phyloP scores from a whole-genome alignment of 345 rosid species.

The Aquilaria malaccensis region DNA sequence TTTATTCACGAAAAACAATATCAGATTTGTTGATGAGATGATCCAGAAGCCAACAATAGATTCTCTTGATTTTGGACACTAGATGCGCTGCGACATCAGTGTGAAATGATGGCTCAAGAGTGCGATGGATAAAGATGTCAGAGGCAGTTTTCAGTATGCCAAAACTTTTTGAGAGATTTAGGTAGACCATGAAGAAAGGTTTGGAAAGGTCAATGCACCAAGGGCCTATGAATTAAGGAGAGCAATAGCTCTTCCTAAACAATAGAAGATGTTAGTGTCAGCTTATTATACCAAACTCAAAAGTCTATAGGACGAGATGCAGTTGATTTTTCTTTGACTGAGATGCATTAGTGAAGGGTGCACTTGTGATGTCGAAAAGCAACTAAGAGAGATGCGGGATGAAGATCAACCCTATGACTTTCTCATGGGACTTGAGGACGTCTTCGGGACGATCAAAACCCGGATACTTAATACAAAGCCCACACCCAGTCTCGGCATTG shows the following conservation, averaged over 20 bases:
- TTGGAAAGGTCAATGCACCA: not conserved
- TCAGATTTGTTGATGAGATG: not conserved
- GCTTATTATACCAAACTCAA: not conserved
- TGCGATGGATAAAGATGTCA: not conserved
- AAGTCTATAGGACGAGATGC: not conserved
- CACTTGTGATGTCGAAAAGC: not conserved
- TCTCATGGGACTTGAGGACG: not conserved
- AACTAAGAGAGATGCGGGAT: not conserved
- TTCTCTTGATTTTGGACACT: not conserved
- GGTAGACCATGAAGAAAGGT: not conserved
- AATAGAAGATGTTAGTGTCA: not conserved
- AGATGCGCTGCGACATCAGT: not conserved
- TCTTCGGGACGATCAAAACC: not conserved
- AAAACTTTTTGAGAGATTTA: not conserved
- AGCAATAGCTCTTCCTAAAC: not conserved
- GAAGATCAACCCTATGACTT: not conserved
- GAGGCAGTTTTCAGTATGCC: not conserved
- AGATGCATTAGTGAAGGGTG: not conserved
- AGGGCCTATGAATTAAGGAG: not conserved
- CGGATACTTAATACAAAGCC: not conserved
- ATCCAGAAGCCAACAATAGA: not conserved
- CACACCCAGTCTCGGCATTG: not conserved
- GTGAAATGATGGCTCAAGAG: not conserved
- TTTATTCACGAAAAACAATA: not conserved
- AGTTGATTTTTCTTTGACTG: not conserved